These are phyloP conservation scores for Sphaerostilbella broomeana DNA, from an alignment of 2,329 filamentous ascomycete genomes.

Conservation along the genomic window DNA sequence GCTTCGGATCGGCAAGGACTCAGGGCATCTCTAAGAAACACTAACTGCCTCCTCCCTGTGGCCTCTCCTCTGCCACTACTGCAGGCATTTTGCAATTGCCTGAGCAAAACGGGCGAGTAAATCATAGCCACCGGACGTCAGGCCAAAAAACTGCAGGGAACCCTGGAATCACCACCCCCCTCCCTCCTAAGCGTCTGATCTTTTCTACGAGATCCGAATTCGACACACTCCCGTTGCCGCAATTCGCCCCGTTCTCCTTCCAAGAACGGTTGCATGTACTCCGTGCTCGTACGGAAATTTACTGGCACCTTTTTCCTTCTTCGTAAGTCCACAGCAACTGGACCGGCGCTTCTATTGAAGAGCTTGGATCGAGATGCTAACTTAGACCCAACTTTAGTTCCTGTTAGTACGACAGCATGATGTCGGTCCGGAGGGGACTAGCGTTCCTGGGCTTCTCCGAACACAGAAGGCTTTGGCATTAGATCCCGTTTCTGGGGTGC, in stretches of 20 bases:
- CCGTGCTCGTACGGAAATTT: slow-evolving; percentile 27
- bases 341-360: slow-evolving; percentile 20
- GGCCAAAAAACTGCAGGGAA: slow-evolving; percentile 9
- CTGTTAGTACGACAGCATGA: slow-evolving; percentile 16
- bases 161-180: slow-evolving; percentile 11
- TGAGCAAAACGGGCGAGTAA: background rate
- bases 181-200: slow-evolving; percentile 10
- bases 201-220: slow-evolving; percentile 13
- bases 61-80: too few species aligned
- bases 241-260: slow-evolving; percentile 33
- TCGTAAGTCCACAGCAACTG: slow-evolving; percentile 20
- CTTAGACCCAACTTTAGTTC: slow-evolving; percentile 18
- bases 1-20: too few species aligned
- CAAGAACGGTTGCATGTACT: slow-evolving; percentile 42
- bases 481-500: slow-evolving; percentile 34
- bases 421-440: slow-evolving; percentile 10
- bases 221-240: slow-evolving; percentile 9
- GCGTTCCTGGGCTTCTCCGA: slow-evolving; percentile 11
- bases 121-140: slow-evolving; percentile 9
- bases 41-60: too few species aligned
- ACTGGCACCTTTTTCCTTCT: slow-evolving; percentile 10
- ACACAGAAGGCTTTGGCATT: slow-evolving; percentile 17
- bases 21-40: too few species aligned
- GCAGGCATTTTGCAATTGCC: background rate
- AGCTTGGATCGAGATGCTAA: slow-evolving; percentile 26